These are phyloP conservation scores for Coriolopsis trogii DNA, from an alignment of 1,284 basidiomycete species.

Conservation along the genomic window DNA sequence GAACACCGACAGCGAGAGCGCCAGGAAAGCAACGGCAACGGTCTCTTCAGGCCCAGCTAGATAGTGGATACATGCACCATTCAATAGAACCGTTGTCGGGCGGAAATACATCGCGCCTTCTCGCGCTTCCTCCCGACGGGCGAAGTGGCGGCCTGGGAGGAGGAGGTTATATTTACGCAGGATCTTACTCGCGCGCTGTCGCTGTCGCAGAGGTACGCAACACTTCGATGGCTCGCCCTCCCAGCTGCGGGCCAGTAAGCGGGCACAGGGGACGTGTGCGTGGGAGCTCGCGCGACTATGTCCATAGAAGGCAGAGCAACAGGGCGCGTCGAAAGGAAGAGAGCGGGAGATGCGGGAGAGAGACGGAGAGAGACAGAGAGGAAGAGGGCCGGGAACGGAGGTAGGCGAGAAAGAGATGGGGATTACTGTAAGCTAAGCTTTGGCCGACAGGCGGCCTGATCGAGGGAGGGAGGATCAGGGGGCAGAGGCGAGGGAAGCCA, in stretches of 20 bases:
- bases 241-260: too few species aligned
- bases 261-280: too few species aligned
- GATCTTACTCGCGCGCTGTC: not conserved
- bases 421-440: constrained; percentile 10
- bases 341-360: not conserved
- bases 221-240: too few species aligned
- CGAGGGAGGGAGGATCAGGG: constrained; percentile 6
- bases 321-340: not conserved
- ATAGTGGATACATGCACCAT: not conserved
- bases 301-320: not conserved
- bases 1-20: not conserved
- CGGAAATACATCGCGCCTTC: constrained; percentile 5
- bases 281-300: not conserved
- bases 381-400: not conserved
- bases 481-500: too few species aligned
- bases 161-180: constrained; percentile 1
- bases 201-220: not conserved
- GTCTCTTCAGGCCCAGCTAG: not conserved
- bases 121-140: not conserved
- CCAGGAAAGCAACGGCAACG: not conserved
- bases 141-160: constrained; percentile 4
- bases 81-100: not conserved
- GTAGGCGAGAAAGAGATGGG: not conserved
- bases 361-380: not conserved
- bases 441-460: constrained; percentile 6